These are phyloP conservation scores for Linnemannia schmuckeri DNA, from an alignment of 192 early-diverging fungal species.

Conservation along the genomic window DNA sequence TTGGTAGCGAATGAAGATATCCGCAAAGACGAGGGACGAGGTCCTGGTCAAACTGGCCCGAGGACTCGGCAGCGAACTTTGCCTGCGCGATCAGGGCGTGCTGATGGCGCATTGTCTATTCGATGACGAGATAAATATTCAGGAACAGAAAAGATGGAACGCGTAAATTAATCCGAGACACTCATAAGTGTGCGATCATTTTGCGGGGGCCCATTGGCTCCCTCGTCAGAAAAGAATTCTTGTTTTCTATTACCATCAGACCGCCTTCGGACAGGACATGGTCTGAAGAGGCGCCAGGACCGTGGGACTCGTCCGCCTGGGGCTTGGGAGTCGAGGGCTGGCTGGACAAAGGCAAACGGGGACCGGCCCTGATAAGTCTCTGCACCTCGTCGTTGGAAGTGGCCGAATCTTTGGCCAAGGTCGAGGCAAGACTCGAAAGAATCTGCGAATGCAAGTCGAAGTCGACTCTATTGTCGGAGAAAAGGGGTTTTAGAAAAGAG, in stretches of 20 bases:
- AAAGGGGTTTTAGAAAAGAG: background rate
- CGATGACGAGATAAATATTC: background rate
- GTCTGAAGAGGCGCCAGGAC: slow-evolving; percentile 18
- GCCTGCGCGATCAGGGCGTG: slow-evolving; percentile 47
- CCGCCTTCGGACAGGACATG: slow-evolving; percentile 33
- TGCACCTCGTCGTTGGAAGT: slow-evolving; percentile 60
- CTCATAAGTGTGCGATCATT: background rate
- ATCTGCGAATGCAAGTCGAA: slow-evolving; percentile 68
- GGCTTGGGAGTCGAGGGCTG: slow-evolving; percentile 31
- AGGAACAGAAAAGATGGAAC: background rate
- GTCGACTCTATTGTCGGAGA: slow-evolving; percentile 49
- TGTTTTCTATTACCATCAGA: slow-evolving; percentile 16
- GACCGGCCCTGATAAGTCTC: slow-evolving; percentile 58
- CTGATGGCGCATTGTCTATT: slow-evolving; percentile 55
- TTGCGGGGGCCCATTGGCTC: background rate
- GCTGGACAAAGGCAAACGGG: slow-evolving; percentile 40
- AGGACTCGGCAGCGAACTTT: slow-evolving; percentile 53
- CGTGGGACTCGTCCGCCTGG: slow-evolving; percentile 4
- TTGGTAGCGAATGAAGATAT: slow-evolving; percentile 40
- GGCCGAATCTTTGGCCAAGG: slow-evolving; percentile 59
- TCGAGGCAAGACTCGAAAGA: slow-evolving; percentile 62
- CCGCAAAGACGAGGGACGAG: slow-evolving; percentile 39
- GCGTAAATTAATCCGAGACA: slow-evolving; percentile 6
- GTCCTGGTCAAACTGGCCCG: slow-evolving; percentile 48
- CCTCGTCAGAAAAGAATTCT: background rate